Base-by-base conservation (phyloP, 2,329 filamentous ascomycete species). In the Cercospora janseana region DNA sequence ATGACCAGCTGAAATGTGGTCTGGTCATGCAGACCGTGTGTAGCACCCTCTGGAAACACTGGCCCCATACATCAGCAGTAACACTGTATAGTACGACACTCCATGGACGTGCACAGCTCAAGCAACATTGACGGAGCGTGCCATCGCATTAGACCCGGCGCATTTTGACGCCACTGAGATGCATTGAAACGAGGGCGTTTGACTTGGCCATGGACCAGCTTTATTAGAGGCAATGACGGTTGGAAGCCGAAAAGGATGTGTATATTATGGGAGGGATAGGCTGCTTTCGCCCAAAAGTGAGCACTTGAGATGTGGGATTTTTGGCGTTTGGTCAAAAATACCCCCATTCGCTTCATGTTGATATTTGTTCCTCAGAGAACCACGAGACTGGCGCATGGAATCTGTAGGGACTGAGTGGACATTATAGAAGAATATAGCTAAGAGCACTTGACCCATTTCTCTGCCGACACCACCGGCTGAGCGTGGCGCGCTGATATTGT, bases 51-150 rank as follows among this genome's bases (percentile, higher is more conserved):
- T n/a, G n/a, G n/a, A n/a, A n/a, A n/a, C n/a, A n/a, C n/a, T n/a
- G n/a, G n/a, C 24, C 16, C 16, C 41, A 35, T 15, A 27, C 15
- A 12, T 27, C 16, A 6, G 10, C 27, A 26, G 38, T 20, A 21
- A 7, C 43, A 52, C 31, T 53, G 51, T 59, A 55, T 38, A 55
- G 50, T 53, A 55, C 49, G 34, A 40, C 6, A 32, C 45, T 23
- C 44, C 50, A 16, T 49, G 45, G 12, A 42, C 28, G 40, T 40
- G 27, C 27, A 53, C 41, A 29, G 52, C 52, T 56, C 55, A 58
- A 56, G 57, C 55, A 58, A 60, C 51, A 54, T 60, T 26, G 12
- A 56, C 23, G 55, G 57, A 56, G 55, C 46, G 31, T 46, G 47
- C 32, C 9, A 24, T 42, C 18, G 49, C 31, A 12, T 37, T 21